Evolutionary conservation across 306 rosid species (phyloP).

Genomic region (Acacia acuminata): DNA sequence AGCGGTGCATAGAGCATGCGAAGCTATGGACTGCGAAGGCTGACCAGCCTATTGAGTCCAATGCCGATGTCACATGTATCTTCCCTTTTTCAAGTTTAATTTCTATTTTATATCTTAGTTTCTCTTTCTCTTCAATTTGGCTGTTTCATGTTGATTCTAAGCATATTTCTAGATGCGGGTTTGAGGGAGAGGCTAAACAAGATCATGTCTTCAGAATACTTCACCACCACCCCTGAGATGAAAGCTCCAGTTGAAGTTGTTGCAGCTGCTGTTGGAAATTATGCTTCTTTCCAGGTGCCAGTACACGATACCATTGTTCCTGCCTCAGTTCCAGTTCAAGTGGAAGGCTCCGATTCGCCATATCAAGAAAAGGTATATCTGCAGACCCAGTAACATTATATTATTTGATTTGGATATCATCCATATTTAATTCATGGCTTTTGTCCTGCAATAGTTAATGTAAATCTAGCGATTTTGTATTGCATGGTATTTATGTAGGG

Average conservation of each 20-base stretch:
- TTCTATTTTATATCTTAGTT: neutral
- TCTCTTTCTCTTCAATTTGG: neutral
- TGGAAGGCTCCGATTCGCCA: slow-evolving; percentile 56
- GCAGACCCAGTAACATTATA: neutral
- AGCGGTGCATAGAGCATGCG: slow-evolving; percentile 87
- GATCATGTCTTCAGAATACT: slow-evolving; percentile 89
- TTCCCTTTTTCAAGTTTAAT: neutral
- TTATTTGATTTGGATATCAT: slow-evolving; percentile 7
- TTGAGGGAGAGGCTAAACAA: slow-evolving; percentile 85
- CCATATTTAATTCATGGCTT: neutral
- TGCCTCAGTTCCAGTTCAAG: slow-evolving; percentile 40
- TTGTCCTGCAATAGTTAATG: neutral
- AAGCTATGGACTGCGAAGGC: slow-evolving; percentile 75
- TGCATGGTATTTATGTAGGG: neutral
- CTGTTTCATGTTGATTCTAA: neutral
- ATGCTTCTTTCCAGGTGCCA: slow-evolving; percentile 71
- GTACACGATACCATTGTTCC: slow-evolving; percentile 40
- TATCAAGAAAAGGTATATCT: slow-evolving; percentile 64
- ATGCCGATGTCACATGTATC: slow-evolving; percentile 71
- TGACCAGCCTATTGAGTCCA: slow-evolving; percentile 65
- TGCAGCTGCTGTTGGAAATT: slow-evolving; percentile 82
- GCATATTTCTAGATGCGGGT: slow-evolving; percentile 54
- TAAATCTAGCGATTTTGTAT: neutral
- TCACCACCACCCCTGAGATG: slow-evolving; percentile 87
- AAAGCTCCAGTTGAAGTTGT: slow-evolving; percentile 86